Evolutionary conservation across 768 basidiomycete species (phyloP).

Genomic region (Serendipita sp.): DNA sequence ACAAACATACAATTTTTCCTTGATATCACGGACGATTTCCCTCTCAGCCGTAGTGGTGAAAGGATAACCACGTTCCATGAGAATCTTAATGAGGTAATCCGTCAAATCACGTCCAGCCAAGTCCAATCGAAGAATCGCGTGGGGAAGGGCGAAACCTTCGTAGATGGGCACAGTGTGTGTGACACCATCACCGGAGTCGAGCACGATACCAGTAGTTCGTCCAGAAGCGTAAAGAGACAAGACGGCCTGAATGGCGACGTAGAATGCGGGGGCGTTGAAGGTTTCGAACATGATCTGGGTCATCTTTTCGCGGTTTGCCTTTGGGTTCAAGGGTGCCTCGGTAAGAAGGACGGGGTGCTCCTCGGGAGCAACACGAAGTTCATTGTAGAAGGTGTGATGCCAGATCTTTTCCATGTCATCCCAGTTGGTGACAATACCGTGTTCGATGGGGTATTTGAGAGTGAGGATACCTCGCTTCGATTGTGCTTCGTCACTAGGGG

Average conservation of each 20-base stretch:
- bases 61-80: slow-evolving; percentile 44
- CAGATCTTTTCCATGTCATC: slow-evolving; percentile 66
- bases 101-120: slow-evolving; percentile 52
- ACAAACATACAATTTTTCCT: slow-evolving; percentile 51
- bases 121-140: slow-evolving; percentile 54
- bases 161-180: slow-evolving; percentile 59
- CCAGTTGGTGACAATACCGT: slow-evolving; percentile 62
- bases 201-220: slow-evolving; percentile 56
- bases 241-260: slow-evolving; percentile 83
- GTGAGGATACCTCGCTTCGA: slow-evolving; percentile 58
- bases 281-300: slow-evolving; percentile 96
- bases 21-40: slow-evolving; percentile 51
- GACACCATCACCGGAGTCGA: slow-evolving; percentile 63
- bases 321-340: slow-evolving; percentile 85
- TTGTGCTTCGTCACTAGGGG: slow-evolving; percentile 48
- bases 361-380: slow-evolving; percentile 82
- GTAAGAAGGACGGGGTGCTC: slow-evolving; percentile 86
- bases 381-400: slow-evolving; percentile 75
- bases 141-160: slow-evolving; percentile 53
- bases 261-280: slow-evolving; percentile 85
- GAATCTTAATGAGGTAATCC: slow-evolving; percentile 36
- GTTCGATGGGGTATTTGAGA: slow-evolving; percentile 54
- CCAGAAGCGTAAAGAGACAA: slow-evolving; percentile 61
- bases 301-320: slow-evolving; percentile 66
- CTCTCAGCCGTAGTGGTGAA: slow-evolving; percentile 46